Percentiles rank a stretch among this genome's conserved stretches.
Conservation (phyloP, 805 yeast species). For the Myxozyma nipponensis region DNA sequence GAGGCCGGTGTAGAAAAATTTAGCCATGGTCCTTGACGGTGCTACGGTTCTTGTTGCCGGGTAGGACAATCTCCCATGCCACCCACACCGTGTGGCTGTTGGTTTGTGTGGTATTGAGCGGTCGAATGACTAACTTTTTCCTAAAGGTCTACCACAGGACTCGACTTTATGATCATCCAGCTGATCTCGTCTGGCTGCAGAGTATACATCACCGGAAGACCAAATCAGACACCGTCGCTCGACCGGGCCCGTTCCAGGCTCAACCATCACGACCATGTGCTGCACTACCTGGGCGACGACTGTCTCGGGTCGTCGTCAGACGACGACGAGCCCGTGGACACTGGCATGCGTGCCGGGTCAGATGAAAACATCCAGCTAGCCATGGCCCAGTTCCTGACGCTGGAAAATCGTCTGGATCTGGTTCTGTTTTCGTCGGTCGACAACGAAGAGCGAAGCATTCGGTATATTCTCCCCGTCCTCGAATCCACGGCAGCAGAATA, state of each 20-base stretch:
- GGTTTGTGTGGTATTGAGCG: too few relatives aligned
- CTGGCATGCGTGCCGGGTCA: not conserved
- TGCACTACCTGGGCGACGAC: not conserved
- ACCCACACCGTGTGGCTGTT: not conserved
- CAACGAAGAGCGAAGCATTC: slow-evolving; percentile 10
- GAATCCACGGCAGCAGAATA: slow-evolving; percentile 6
- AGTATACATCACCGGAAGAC: slow-evolving; percentile 15
- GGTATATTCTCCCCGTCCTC: slow-evolving; percentile 9
- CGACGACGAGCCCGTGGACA: slow-evolving; percentile 1
- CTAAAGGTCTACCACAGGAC: slow-evolving; percentile 14
- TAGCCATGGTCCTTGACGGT: slow-evolving; percentile 15
- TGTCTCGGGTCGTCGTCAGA: not conserved
- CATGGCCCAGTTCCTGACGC: slow-evolving; percentile 10
- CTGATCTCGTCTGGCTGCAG: slow-evolving; percentile 18
- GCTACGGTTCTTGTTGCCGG: slow-evolving; percentile 19
- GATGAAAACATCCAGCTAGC: not conserved
- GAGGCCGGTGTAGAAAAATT: too few relatives aligned
- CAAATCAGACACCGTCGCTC: slow-evolving; percentile 14
- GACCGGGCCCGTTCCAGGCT: slow-evolving; percentile 14
- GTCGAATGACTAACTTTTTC: too few relatives aligned
- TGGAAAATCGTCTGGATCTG: slow-evolving; percentile 18
- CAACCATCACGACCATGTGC: slow-evolving; percentile 6
- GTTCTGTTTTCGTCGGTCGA: slow-evolving; percentile 15
- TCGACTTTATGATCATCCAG: slow-evolving; percentile 23
- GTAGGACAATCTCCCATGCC: not conserved